Evolutionary conservation across 2,329 filamentous ascomycete genomes (phyloP).

Genomic region (Aspergillus glaucus): DNA sequence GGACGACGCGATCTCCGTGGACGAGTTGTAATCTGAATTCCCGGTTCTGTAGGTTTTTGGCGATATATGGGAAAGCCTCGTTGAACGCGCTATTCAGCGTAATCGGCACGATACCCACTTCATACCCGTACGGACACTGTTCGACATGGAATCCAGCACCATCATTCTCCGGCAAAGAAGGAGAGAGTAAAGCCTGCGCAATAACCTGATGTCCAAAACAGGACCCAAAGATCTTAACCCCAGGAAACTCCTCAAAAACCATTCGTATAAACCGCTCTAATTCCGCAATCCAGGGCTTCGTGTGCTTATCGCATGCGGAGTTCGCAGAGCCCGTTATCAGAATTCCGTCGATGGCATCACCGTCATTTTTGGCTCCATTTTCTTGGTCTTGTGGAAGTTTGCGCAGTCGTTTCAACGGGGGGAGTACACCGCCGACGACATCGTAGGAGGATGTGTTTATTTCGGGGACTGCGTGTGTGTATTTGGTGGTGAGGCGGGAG

Average conservation of each 20-base stretch:
- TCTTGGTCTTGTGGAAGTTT: neutral
- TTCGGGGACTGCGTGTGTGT: slow-evolving; percentile 6
- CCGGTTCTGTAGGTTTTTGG: neutral
- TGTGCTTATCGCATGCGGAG: slow-evolving; percentile 20
- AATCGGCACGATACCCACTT: slow-evolving; percentile 26
- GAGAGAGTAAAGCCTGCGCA: slow-evolving; percentile 8
- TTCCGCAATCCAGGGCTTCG: slow-evolving; percentile 23
- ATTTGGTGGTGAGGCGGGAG: slow-evolving; percentile 13
- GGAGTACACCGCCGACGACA: slow-evolving; percentile 22
- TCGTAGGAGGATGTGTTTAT: slow-evolving; percentile 30
- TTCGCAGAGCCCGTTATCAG: slow-evolving; percentile 28
- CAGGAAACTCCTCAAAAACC: slow-evolving; percentile 20
- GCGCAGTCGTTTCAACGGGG: slow-evolving; percentile 20
- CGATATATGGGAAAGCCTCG: slow-evolving; percentile 7
- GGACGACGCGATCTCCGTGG: slow-evolving; percentile 27
- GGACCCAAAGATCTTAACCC: slow-evolving; percentile 28
- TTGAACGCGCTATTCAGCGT: slow-evolving; percentile 16
- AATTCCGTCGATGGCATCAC: slow-evolving; percentile 19
- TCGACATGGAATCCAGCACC: slow-evolving; percentile 15
- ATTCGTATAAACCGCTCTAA: slow-evolving; percentile 20
- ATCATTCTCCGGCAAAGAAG: neutral
- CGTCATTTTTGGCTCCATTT: neutral
- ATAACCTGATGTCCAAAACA: slow-evolving; percentile 31
- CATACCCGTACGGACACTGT: slow-evolving; percentile 15
- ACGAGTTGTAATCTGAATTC: slow-evolving; percentile 27